Conservation (phyloP, 1,284 basidiomycete genomes). For the Moesziomyces parantarcticus region DNA sequence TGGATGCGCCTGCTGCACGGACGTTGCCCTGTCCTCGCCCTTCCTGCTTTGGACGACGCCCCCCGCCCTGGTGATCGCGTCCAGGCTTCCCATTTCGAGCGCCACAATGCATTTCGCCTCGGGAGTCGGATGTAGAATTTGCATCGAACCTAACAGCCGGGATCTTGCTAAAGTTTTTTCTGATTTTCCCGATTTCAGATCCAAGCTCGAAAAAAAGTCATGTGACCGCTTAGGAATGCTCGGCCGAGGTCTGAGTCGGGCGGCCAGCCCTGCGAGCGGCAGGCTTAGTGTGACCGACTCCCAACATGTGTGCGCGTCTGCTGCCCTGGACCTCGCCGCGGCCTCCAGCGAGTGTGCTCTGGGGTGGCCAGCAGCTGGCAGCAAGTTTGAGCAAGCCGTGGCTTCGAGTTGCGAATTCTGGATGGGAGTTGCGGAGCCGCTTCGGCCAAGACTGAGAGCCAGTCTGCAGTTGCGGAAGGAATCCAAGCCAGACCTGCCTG, state of each 20-base stretch:
- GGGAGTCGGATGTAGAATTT: slow-evolving; percentile 6
- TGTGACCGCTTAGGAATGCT: background rate
- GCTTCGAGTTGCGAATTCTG: too few relatives aligned
- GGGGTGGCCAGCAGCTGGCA: too few relatives aligned
- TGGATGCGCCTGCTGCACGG: slow-evolving; percentile 6
- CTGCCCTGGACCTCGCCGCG: too few relatives aligned
- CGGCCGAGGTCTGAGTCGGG: slow-evolving; percentile 6
- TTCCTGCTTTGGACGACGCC: too few relatives aligned
- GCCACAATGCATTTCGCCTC: background rate
- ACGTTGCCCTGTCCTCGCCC: background rate
- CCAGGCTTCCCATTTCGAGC: background rate
- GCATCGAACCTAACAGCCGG: background rate
- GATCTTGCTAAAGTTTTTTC: background rate
- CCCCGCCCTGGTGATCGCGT: slow-evolving; percentile 2
- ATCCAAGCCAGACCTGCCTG: background rate
- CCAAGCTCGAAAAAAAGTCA: background rate
- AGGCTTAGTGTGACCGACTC: too few relatives aligned
- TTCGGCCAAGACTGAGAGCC: background rate
- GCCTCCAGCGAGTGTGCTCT: too few relatives aligned
- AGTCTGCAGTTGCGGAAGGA: background rate
- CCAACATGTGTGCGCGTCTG: too few relatives aligned
- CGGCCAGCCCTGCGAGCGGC: too few relatives aligned
- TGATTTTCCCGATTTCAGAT: background rate
- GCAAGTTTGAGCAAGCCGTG: too few relatives aligned
- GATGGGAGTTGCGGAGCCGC: background rate